Evolutionary conservation across 2,329 filamentous ascomycete genomes (phyloP).

Genomic region (Dactylonectria macrodidyma): DNA sequence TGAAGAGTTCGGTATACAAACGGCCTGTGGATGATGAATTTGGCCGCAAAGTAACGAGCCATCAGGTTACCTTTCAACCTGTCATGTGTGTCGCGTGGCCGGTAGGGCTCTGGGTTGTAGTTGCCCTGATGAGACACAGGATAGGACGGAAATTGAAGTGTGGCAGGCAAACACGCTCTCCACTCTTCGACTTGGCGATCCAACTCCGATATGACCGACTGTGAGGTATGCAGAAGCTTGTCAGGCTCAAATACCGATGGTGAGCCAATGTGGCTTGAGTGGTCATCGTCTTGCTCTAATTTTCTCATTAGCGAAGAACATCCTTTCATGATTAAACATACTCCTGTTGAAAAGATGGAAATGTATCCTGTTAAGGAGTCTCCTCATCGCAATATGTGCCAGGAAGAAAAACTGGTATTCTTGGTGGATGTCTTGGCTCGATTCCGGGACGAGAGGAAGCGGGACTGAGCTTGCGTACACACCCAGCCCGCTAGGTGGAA

Average conservation of each 20-base stretch:
- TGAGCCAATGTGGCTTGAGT: neutral
- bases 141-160: constrained; percentile 19
- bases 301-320: neutral
- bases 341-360: constrained; percentile 36
- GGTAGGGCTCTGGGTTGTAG: neutral
- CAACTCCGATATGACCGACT: constrained; percentile 29
- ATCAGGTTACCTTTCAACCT: constrained; percentile 17
- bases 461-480: constrained; percentile 32
- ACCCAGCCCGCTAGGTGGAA: constrained; percentile 35
- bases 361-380: constrained; percentile 33
- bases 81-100: constrained; percentile 6
- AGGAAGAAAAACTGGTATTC: constrained; percentile 39
- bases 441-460: constrained; percentile 28
- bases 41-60: constrained; percentile 16
- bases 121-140: constrained; percentile 8
- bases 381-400: constrained; percentile 34
- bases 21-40: constrained; percentile 24
- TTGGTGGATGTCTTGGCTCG: constrained; percentile 20
- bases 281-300: constrained; percentile 12
- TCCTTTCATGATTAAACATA: neutral
- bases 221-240: constrained; percentile 12
- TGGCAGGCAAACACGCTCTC: constrained; percentile 29
- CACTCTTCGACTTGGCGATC: constrained; percentile 38
- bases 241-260: neutral
- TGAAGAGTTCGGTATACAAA: constrained; percentile 33